These are phyloP conservation scores for Juglanconis juglandina DNA, from an alignment of 2,329 filamentous ascomycete genomes.

Conservation along the genomic window DNA sequence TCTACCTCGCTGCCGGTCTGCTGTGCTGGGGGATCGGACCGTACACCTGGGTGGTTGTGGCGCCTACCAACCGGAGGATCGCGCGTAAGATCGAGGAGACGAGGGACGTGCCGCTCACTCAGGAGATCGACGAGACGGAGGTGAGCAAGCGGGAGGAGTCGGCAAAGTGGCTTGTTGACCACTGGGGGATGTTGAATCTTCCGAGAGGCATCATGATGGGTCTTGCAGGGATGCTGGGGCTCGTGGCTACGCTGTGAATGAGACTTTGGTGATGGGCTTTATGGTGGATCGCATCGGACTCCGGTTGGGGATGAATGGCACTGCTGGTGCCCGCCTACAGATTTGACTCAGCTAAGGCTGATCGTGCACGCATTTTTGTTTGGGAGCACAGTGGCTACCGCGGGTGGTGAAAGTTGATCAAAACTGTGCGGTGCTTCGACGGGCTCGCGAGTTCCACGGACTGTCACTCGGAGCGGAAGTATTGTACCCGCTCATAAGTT, in stretches of 20 bases:
- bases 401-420: too few relatives aligned
- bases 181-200: slow-evolving; percentile 53
- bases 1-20: slow-evolving; percentile 44
- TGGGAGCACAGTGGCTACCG: too few relatives aligned
- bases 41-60: slow-evolving; percentile 48
- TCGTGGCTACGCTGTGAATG: background rate
- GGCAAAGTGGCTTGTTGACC: slow-evolving; percentile 50
- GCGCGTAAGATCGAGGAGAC: slow-evolving; percentile 39
- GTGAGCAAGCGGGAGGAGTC: slow-evolving; percentile 36
- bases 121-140: slow-evolving; percentile 34
- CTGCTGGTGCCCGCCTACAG: background rate
- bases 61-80: slow-evolving; percentile 46
- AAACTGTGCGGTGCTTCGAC: too few relatives aligned
- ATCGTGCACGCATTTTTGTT: too few relatives aligned
- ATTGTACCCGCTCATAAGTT: too few relatives aligned
- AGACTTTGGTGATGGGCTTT: too few relatives aligned
- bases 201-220: slow-evolving; percentile 22
- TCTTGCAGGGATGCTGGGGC: slow-evolving; percentile 17
- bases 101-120: slow-evolving; percentile 31
- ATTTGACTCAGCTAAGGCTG: too few relatives aligned
- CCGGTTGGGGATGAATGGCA: background rate
- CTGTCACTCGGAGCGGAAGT: too few relatives aligned
- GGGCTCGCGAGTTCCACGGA: too few relatives aligned
- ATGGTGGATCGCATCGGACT: background rate
- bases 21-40: slow-evolving; percentile 46